Evolutionary conservation across 495 filamentous ascomycete genomes (phyloP), one percentile per base, ranked within the genome.

Genomic region (Penicillium cosmopolitanum): DNA sequence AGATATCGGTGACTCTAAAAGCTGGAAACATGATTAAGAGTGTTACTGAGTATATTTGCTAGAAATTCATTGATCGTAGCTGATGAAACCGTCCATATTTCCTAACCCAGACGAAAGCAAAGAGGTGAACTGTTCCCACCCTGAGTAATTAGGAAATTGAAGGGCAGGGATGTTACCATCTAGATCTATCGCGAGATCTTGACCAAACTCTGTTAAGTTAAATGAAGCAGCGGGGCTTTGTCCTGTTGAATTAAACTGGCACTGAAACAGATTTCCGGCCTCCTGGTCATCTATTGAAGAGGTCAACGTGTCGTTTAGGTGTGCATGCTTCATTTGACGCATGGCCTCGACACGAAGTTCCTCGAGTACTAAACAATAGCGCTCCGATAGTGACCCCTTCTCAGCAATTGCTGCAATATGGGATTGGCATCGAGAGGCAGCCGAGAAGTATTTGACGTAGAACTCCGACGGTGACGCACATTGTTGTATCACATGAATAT

Each of bases 401-500:
- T 55, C 52, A n/a, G 52, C 52, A 12, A 55, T 42, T 1, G 35
- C 38, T 23, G 52, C 36, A 31, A 55, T 40, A 13, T 55, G 52
- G 13, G 34, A 23, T 16, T 55, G 52, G 40, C 52, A 55, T 2
- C 52, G 52, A 13, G 38, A 13, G 11, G 52, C 52, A 28, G 52
- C 52, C 36, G 34, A 13, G 10, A 55, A 55, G 23, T 55, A 55
- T 21, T 15, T 25, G 23, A 16, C 6, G 21, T 44, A 55, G 15
- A 16, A 13, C 19, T 55, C 52, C 4, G 35, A 10, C 6, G 35
- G 16, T 12, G 18, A 40, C 0, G 16, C 13, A 35, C 52, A 42
- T 28, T 55, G 23, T 18, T 55, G 52, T 12, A 55, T 55, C 12
- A 43, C 38, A 42, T 55, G 42, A 15, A 55, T 55, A 25, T 55